Conservation (phyloP, 164 flowering plant species). For the Litsea cubeba region DNA sequence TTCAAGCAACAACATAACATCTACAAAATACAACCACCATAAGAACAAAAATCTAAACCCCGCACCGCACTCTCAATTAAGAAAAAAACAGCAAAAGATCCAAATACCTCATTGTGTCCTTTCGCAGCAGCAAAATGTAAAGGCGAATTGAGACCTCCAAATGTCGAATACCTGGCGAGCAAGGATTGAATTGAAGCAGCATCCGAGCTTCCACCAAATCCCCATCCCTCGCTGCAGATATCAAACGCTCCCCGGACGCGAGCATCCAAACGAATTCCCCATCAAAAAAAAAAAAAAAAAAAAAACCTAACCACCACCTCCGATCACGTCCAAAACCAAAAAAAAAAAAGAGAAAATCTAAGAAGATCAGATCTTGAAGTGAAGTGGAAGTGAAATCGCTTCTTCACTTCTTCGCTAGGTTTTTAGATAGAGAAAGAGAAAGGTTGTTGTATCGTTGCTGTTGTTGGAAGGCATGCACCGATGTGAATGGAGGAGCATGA, state of each 20-base stretch:
- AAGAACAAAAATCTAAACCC: too few relatives aligned
- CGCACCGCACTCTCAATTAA: too few relatives aligned
- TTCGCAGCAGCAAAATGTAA: conserved; percentile 88
- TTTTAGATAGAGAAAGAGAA: too few relatives aligned
- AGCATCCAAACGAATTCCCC: conserved; percentile 98
- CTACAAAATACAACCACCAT: conserved; percentile 21
- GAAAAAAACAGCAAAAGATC: neutral
- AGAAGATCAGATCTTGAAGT: too few relatives aligned
- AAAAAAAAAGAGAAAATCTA: too few relatives aligned
- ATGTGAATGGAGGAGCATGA: too few relatives aligned
- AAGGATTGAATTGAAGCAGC: conserved; percentile 87
- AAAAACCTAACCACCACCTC: too few relatives aligned
- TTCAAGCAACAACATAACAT: conserved; percentile 79
- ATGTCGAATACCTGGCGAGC: conserved; percentile 87
- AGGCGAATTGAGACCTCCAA: conserved; percentile 87
- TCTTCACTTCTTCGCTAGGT: too few relatives aligned
- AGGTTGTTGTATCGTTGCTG: too few relatives aligned
- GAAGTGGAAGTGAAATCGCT: too few relatives aligned
- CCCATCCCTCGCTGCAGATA: conserved; percentile 95
- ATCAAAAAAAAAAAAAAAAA: conserved; percentile 26
- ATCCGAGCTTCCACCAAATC: conserved; percentile 87
- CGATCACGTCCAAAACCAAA: too few relatives aligned
- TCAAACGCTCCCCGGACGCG: conserved; percentile 93
- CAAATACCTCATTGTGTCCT: conserved; percentile 82
- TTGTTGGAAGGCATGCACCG: too few relatives aligned